Percentiles rank a stretch among this genome's conserved stretches.
phyloP scores from a whole-genome alignment of 2,329 filamentous ascomycete species.

The Tetracladium maxilliforme region DNA sequence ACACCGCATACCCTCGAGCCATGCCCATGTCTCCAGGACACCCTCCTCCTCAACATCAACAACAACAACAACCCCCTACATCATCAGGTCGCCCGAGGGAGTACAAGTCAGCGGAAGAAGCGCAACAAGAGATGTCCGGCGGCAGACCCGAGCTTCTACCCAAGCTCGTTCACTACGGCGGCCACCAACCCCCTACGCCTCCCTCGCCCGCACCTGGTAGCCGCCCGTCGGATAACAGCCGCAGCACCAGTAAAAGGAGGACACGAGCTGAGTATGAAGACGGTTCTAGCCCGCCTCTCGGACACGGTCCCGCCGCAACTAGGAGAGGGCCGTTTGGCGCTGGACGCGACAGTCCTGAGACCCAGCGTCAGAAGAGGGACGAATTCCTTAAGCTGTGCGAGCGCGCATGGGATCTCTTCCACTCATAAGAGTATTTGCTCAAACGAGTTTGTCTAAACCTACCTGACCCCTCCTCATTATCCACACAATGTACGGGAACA shows the following conservation, averaged over 20 bases:
- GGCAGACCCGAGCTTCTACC: slow-evolving; percentile 87
- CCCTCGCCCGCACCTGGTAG: slow-evolving; percentile 39
- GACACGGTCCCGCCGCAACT: slow-evolving; percentile 49
- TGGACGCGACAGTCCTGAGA: slow-evolving; percentile 71
- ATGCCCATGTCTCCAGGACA: slow-evolving; percentile 69
- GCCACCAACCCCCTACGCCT: slow-evolving; percentile 84
- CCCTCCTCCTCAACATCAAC: slow-evolving; percentile 29
- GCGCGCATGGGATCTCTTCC: slow-evolving; percentile 91
- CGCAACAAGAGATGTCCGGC: slow-evolving; percentile 75
- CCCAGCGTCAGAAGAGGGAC: slow-evolving; percentile 74
- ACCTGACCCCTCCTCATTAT: not conserved
- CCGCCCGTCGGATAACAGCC: slow-evolving; percentile 25
- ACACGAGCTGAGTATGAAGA: slow-evolving; percentile 88
- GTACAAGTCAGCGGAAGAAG: slow-evolving; percentile 92
- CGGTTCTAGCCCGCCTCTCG: slow-evolving; percentile 72
- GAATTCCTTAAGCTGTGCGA: slow-evolving; percentile 81
- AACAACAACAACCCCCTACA: slow-evolving; percentile 31
- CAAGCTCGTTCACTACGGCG: slow-evolving; percentile 88
- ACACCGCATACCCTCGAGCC: slow-evolving; percentile 3
- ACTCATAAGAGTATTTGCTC: slow-evolving; percentile 50
- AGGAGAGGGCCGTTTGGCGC: slow-evolving; percentile 63
- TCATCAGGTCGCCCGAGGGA: slow-evolving; percentile 56
- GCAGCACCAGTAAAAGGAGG: slow-evolving; percentile 55
- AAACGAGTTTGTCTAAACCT: slow-evolving; percentile 8
- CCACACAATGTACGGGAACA: not conserved